A percentile compares a stretch with the other conserved stretches of the same genome.
Evolutionary conservation across 2,329 filamentous ascomycete genomes (phyloP).

Genomic region (Colletotrichum cordylinicola): DNA sequence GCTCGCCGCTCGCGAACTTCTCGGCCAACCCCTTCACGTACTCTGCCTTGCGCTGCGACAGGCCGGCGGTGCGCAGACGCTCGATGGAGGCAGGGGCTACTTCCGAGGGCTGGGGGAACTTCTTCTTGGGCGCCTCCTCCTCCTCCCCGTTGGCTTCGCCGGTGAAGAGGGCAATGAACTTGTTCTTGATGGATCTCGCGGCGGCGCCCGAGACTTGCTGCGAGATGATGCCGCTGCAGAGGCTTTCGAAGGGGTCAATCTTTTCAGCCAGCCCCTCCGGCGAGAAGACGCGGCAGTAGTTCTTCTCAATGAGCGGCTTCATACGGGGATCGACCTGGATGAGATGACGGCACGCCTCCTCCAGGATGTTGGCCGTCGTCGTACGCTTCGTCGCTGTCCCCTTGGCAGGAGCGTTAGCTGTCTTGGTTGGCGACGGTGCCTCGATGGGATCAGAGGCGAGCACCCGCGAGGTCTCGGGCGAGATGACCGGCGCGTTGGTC

Average conservation of each 20-base stretch:
- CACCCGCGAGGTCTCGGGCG: slow-evolving; percentile 71
- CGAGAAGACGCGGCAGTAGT: slow-evolving; percentile 82
- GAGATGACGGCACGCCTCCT: slow-evolving; percentile 78
- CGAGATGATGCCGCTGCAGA: slow-evolving; percentile 88
- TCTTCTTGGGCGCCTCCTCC: slow-evolving; percentile 24
- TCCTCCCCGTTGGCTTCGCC: slow-evolving; percentile 35
- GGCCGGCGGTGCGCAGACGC: slow-evolving; percentile 79
- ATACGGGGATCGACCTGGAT: slow-evolving; percentile 76
- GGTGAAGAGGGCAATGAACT: slow-evolving; percentile 78
- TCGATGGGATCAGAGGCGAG: slow-evolving; percentile 57
- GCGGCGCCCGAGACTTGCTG: slow-evolving; percentile 96
- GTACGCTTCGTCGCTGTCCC: slow-evolving; percentile 44
- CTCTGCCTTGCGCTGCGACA: slow-evolving; percentile 94
- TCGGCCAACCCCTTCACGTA: slow-evolving; percentile 87
- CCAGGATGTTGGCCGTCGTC: slow-evolving; percentile 75
- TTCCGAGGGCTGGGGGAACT: slow-evolving; percentile 79
- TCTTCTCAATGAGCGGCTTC: slow-evolving; percentile 72
- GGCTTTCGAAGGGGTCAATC: slow-evolving; percentile 85
- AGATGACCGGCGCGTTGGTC: slow-evolving; percentile 75
- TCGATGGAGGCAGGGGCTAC: slow-evolving; percentile 70
- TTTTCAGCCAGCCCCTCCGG: slow-evolving; percentile 82
- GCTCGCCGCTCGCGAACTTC: slow-evolving; percentile 78
- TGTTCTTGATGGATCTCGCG: slow-evolving; percentile 85
- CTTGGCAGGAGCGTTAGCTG: background rate
- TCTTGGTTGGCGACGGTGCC: slow-evolving; percentile 52